Evolutionary conservation across 306 rosid species (phyloP), one percentile per base, ranked within the genome.

Genomic region (Cucurbita moschata): DNA sequence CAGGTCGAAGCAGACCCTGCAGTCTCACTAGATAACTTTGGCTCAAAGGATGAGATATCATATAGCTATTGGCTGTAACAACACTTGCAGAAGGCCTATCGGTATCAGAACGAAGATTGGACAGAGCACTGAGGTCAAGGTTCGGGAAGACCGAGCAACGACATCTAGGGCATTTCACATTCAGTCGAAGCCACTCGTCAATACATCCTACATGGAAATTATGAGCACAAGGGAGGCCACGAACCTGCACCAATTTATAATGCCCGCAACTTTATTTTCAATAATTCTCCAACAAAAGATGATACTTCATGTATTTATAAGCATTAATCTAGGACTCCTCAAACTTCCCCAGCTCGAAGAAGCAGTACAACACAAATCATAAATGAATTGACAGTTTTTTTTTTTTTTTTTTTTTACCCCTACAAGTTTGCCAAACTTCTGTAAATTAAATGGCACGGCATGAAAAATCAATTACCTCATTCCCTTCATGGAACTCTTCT

Each of bases 121-220:
- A 95, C 59, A 95, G 78, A 54, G 99, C 99, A 86, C 99, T 95
- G 47, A 95, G 99, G 84, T 95, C 99, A 21, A 95, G 99, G 85
- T 95, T 95, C 46, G 99, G 99, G 79, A 95, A 95, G 76, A 95
- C 99, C 13, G 97, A 95, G 83, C 99, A 95, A 40, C 99, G 97
- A 77, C 99, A 95, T 49, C 99, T 87, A 53, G 99, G 99, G 77
- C 99, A 95, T 85, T 91, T 95, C 80, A 95, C 99, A 72, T 95
- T 95, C 83, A 95, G 82, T 66, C 99, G 90, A 79, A 95, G 99
- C 99, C 99, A 95, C 90, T 95, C 90, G 55, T 95, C 99, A 5
- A 95, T 95, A 84, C 99, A 95, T 81, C 86, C 97, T 66, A 91
- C 99, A 59, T 95, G 99, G 82, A 95, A 95, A 80, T 95, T 95